Evolutionary conservation across 805 yeast genomes (phyloP).

Genomic region (Candida krabiensis): DNA sequence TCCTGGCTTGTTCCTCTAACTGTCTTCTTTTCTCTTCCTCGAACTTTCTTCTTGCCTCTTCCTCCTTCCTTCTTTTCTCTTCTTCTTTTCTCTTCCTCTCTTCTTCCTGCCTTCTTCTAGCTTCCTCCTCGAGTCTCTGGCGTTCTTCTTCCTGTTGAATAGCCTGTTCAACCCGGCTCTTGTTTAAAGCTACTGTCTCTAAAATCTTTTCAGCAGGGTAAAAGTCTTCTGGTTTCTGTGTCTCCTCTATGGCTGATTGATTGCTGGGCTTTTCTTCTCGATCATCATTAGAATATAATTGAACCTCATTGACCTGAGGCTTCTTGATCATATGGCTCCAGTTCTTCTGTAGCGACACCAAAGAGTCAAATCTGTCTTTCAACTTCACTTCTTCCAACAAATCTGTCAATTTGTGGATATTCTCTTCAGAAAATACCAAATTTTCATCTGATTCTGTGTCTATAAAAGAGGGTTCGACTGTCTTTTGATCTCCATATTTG

Average conservation of each 20-base stretch:
- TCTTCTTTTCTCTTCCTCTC: conserved; percentile 17
- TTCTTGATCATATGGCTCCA: no score
- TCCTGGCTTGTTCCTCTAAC: conserved; percentile 14
- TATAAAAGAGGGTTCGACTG: neutral
- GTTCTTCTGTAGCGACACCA: neutral
- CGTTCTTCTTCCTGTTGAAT: conserved; percentile 15
- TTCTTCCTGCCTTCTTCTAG: conserved; percentile 16
- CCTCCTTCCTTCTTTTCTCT: conserved; percentile 20
- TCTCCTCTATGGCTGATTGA: conserved; percentile 3
- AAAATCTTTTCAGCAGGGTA: neutral
- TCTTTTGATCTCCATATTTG: neutral
- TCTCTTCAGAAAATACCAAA: neutral
- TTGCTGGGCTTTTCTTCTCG: no score
- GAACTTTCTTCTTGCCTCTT: conserved; percentile 23
- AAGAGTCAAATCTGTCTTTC: neutral
- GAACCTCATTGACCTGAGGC: no score
- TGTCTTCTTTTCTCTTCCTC: conserved; percentile 21
- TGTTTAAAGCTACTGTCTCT: conserved; percentile 4
- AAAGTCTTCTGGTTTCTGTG: neutral
- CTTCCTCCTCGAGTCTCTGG: conserved; percentile 12
- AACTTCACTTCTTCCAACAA: neutral
- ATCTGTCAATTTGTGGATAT: neutral
- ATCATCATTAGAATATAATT: no score
- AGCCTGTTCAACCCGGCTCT: conserved; percentile 5
- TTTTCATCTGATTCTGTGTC: neutral